phyloP scores from a whole-genome alignment of 2,329 filamentous ascomycete species.

The Sarocladium brachiariae region DNA sequence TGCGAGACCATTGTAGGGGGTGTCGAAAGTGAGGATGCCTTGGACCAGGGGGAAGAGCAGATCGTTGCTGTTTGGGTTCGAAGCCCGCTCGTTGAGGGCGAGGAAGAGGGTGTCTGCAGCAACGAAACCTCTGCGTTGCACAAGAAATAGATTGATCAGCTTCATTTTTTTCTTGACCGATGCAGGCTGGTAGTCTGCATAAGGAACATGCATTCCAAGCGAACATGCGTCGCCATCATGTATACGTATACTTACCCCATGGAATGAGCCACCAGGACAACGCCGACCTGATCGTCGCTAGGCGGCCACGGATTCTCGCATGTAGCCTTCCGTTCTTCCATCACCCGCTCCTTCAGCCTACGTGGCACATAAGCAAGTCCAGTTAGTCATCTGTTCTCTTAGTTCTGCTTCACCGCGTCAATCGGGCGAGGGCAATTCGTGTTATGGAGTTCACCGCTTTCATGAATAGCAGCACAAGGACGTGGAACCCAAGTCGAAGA shows the following conservation, averaged over 20 bases:
- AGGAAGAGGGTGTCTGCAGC: constrained; percentile 74
- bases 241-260: constrained; percentile 65
- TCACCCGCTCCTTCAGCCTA: constrained; percentile 74
- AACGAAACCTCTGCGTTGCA: constrained; percentile 59
- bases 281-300: constrained; percentile 71
- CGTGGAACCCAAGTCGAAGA: too few relatives aligned
- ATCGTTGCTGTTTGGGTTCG: constrained; percentile 17
- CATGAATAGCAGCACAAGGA: too few relatives aligned
- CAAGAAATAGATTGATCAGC: neutral
- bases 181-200: neutral
- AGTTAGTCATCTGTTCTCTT: constrained; percentile 7
- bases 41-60: constrained; percentile 76
- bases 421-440: neutral
- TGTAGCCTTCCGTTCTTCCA: constrained; percentile 65
- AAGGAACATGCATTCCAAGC: neutral
- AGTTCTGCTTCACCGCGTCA: neutral
- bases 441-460: constrained; percentile 2
- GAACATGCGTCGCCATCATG: too few relatives aligned
- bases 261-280: constrained; percentile 75
- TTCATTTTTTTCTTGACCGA: neutral
- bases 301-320: constrained; percentile 69
- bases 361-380: neutral
- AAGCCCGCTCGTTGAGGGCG: constrained; percentile 56
- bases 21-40: constrained; percentile 77
- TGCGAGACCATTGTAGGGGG: constrained; percentile 66